Percentiles rank a stretch among this genome's conserved stretches.
phyloP scores from a whole-genome alignment of 2,329 filamentous ascomycete species.

The Harringtonia lauricola region DNA sequence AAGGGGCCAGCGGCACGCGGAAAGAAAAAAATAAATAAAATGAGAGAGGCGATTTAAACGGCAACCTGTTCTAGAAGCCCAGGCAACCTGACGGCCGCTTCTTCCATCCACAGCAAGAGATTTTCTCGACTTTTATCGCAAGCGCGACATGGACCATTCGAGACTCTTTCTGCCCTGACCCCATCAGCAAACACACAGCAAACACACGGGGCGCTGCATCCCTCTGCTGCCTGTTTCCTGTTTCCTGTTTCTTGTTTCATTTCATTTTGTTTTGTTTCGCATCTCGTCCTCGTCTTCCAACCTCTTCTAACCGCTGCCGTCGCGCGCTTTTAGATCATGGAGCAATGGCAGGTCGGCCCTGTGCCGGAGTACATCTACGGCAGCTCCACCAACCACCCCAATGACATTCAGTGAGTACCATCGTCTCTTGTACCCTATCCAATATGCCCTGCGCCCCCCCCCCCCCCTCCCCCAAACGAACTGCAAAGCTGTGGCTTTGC shows the following conservation, averaged over 20 bases:
- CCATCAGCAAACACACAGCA: too few species aligned
- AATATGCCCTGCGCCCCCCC: conserved; percentile 11
- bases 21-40: neutral
- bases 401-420: conserved; percentile 47
- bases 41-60: too few species aligned
- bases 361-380: conserved; percentile 49
- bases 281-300: neutral
- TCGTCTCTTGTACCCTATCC: conserved; percentile 18
- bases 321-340: conserved; percentile 34
- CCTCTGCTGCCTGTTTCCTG: neutral
- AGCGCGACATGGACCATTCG: neutral
- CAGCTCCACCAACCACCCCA: conserved; percentile 40
- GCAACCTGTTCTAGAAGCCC: neutral
- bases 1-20: neutral
- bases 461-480: neutral
- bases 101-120: neutral
- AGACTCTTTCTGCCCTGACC: neutral
- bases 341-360: conserved; percentile 51
- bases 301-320: conserved; percentile 1
- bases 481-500: neutral
- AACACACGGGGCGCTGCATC: too few species aligned
- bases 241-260: neutral
- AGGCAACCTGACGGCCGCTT: neutral
- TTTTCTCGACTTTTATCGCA: neutral
- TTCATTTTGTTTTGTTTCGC: neutral